Evolutionary conservation across 257 asterid species (phyloP).

Genomic region (Nicotiana undulata): DNA sequence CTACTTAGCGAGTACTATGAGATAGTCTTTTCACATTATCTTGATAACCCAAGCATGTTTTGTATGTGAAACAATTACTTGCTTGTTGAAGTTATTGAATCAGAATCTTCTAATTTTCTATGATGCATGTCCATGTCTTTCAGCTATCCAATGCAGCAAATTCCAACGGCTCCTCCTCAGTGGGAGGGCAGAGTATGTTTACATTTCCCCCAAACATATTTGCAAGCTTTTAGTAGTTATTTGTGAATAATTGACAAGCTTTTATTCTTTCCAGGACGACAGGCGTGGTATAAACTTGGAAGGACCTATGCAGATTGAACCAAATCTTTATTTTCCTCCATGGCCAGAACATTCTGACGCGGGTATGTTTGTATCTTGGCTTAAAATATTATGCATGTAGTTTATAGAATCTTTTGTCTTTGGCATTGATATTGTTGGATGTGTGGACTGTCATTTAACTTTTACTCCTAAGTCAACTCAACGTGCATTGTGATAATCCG

Average conservation of each 20-base stretch:
- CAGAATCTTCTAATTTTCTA: constrained; percentile 6
- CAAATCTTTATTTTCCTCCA: background rate
- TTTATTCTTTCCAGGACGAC: constrained; percentile 17
- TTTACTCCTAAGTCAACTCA: background rate
- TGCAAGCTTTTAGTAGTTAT: background rate
- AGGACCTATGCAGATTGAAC: constrained; percentile 8
- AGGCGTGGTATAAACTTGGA: constrained; percentile 3
- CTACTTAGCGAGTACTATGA: background rate
- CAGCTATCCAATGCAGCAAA: constrained; percentile 18
- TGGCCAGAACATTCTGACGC: background rate
- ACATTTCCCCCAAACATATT: background rate
- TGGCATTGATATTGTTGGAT: background rate
- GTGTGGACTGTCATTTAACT: background rate
- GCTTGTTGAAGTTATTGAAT: background rate
- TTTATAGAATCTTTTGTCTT: background rate
- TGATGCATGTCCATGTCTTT: constrained; percentile 9
- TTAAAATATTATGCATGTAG: background rate
- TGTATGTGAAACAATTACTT: background rate
- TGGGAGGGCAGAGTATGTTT: constrained; percentile 20
- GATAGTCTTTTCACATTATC: background rate
- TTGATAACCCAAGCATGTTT: background rate
- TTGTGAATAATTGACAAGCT: background rate
- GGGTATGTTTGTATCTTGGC: background rate
- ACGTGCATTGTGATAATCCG: background rate
- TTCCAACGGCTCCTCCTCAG: background rate